Base-by-base conservation (phyloP, 441 rosid genomes). In the Croton laevigatus region DNA sequence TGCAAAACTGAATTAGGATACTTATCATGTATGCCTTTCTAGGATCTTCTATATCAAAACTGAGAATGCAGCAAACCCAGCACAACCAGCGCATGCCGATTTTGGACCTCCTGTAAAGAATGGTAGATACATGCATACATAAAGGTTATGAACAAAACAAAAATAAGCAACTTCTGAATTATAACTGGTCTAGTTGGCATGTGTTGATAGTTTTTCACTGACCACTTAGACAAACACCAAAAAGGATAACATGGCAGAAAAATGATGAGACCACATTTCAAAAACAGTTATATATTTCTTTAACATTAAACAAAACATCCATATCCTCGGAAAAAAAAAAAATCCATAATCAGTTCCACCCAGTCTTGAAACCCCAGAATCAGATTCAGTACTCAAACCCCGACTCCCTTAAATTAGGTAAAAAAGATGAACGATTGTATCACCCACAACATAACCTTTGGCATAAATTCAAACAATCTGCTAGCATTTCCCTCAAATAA, bases 21-120 rank as follows among this genome's bases (percentile, higher is more conserved):
- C 44, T 57, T 20, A 62, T 70, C 87, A 94, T 44, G 75, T 84
- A 76, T 87, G 93, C 32, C 94, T 75, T 10, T 94, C 98, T 0
- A 94, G 75, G 82, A 94, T 82, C 91, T 94, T 94, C 93, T 94
- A 97, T 36, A 94, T 94, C 69, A 83, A 69, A 22, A 87, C 96
- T 32, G 99, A 94, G 85, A 94, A 94, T 62, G 98, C 84, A 45
- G 98, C 98, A 73, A 94, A 92, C 37, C 96, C 98, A 23, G 94
- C 99, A 72, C 99, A 94, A 68, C 99, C 96, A 67, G 59, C 81
- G 71, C 99, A 92, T 37, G 97, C 89, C 10, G 99, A 97, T 80
- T 87, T 85, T 51, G 97, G 96, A 70, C 97, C 98, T 58, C 91
- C 99, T 89, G 61, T 34, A 69, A 68, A 68, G 46, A 10, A 65